phyloP scores from a whole-genome alignment of 2,329 filamentous ascomycete genomes.

The Calonectria hongkongensis region DNA sequence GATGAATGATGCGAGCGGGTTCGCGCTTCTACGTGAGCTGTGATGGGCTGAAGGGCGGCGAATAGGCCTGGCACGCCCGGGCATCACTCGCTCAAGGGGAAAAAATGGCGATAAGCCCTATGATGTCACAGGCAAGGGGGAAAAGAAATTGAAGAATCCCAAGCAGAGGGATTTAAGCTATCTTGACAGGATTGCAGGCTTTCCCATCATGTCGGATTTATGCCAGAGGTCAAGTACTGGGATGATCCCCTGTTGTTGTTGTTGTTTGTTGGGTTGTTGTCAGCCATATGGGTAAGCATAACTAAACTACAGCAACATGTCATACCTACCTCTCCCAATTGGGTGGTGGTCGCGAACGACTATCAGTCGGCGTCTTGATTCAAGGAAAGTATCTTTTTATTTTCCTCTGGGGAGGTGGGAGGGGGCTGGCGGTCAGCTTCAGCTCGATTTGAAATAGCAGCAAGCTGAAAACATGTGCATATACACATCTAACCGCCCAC shows the following conservation, averaged over 20 bases:
- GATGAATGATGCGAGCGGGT: not conserved
- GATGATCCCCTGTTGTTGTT: slow-evolving; percentile 1
- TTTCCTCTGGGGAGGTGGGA: too few species aligned
- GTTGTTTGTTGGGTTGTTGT: not conserved
- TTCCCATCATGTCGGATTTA: not conserved
- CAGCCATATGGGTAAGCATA: slow-evolving; percentile 2
- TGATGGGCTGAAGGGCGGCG: slow-evolving; percentile 15
- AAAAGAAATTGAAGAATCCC: not conserved
- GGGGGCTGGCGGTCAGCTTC: not conserved
- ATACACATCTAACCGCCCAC: not conserved
- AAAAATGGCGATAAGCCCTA: not conserved
- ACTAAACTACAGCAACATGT: slow-evolving; percentile 11
- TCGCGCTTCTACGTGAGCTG: slow-evolving; percentile 7
- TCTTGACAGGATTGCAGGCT: not conserved
- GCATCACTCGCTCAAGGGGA: not conserved
- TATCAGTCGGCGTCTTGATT: not conserved
- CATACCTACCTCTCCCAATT: slow-evolving; percentile 3
- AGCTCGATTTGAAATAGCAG: not conserved
- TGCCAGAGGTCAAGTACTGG: not conserved
- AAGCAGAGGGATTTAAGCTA: not conserved
- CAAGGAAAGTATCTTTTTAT: not conserved
- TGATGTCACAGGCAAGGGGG: slow-evolving; percentile 12
- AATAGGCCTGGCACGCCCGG: not conserved
- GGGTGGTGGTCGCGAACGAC: not conserved
- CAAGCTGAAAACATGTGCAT: not conserved